Conservation (phyloP, 345 rosid genomes). For the Pseudoturritis turrita region DNA sequence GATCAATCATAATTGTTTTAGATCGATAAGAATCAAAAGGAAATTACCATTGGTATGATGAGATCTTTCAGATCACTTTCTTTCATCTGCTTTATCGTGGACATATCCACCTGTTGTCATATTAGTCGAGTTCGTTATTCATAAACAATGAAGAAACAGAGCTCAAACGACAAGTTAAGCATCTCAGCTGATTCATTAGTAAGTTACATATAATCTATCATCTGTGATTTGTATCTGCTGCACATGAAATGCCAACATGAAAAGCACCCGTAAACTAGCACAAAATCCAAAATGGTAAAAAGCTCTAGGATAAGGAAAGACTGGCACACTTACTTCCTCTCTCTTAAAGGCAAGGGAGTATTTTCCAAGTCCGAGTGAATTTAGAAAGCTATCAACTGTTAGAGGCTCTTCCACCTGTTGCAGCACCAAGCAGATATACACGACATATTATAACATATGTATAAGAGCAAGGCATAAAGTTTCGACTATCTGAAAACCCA, state of each 20-base stretch:
- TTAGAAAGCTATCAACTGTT: conserved; percentile 76
- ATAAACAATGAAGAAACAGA: neutral
- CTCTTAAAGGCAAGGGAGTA: conserved; percentile 73
- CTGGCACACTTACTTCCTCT: conserved; percentile 69
- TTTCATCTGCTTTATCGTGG: conserved; percentile 86
- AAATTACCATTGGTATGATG: conserved; percentile 89
- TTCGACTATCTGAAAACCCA: neutral
- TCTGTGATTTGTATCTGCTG: neutral
- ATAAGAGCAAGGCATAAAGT: neutral
- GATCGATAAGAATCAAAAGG: neutral
- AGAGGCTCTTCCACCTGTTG: conserved; percentile 62
- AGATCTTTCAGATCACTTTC: conserved; percentile 90
- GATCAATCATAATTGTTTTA: neutral
- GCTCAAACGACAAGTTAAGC: neutral
- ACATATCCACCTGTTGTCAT: conserved; percentile 77
- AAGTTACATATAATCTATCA: neutral
- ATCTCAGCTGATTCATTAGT: neutral
- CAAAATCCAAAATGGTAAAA: conserved; percentile 1
- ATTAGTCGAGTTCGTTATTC: conserved; percentile 13
- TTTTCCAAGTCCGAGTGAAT: conserved; percentile 72
- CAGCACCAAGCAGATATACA: conserved; percentile 4
- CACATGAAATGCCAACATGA: neutral
- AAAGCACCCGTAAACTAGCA: neutral
- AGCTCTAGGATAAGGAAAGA: conserved; percentile 9
- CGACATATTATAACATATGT: neutral